Conservation (phyloP, 2,329 filamentous ascomycete genomes). For the Trichoderma sp. region DNA sequence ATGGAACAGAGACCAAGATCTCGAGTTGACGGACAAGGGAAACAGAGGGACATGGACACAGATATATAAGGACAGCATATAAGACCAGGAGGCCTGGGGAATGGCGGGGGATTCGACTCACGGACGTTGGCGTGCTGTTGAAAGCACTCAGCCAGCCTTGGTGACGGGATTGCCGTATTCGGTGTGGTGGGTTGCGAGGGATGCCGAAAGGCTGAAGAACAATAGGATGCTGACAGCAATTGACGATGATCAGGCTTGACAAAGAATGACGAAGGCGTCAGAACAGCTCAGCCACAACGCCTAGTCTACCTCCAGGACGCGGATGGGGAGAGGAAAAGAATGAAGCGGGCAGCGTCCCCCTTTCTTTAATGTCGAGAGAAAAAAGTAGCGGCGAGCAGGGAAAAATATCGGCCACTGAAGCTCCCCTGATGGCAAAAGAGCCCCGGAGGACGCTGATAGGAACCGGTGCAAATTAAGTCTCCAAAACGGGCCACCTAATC, state of each 20-base stretch:
- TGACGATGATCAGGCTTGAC: slow-evolving; percentile 3
- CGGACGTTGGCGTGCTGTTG: neutral
- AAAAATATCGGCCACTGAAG: slow-evolving; percentile 20
- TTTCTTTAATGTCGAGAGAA: neutral
- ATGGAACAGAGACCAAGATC: neutral
- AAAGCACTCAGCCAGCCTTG: neutral
- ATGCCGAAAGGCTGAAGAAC: neutral
- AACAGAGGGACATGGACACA: neutral
- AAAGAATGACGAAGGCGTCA: neutral
- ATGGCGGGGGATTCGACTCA: neutral
- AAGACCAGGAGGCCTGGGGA: neutral
- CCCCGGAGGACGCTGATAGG: slow-evolving; percentile 1
- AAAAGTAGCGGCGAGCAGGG: slow-evolving; percentile 17
- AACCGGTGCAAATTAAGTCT: slow-evolving; percentile 4
- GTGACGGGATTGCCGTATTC: slow-evolving; percentile 2
- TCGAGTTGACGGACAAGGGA: neutral
- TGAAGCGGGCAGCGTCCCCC: neutral
- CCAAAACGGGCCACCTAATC: slow-evolving; percentile 3
- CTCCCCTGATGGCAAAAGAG: slow-evolving; percentile 11
- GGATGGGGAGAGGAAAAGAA: slow-evolving; percentile 6
- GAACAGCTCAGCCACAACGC: neutral
- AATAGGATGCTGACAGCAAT: slow-evolving; percentile 21
- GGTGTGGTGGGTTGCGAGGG: slow-evolving; percentile 6
- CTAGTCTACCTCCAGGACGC: neutral
- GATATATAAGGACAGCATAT: neutral